These are phyloP conservation scores for Alternaria sp. DNA, from an alignment of 2,329 filamentous ascomycete species.

Conservation along the genomic window DNA sequence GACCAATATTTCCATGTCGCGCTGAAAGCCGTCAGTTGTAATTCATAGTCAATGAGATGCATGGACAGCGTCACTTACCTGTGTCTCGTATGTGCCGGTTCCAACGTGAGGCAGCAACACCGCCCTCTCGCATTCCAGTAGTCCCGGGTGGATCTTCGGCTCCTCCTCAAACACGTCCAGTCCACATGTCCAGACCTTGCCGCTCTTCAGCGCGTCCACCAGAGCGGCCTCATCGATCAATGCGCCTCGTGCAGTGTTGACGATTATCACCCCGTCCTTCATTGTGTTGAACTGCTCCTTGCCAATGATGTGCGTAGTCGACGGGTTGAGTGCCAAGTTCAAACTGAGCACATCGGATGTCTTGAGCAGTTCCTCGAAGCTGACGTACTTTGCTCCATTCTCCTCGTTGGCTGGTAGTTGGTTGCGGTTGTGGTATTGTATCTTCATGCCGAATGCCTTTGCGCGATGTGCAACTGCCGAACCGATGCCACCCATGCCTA, in stretches of 20 bases:
- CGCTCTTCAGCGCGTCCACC: conserved; percentile 59
- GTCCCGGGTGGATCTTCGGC: conserved; percentile 59
- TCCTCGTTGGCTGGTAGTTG: conserved; percentile 49
- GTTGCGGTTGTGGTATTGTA: conserved; percentile 65
- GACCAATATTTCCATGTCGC: conserved; percentile 66
- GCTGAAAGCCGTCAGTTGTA: conserved; percentile 30
- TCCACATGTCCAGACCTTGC: conserved; percentile 61
- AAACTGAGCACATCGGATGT: conserved; percentile 62
- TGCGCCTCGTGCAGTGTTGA: conserved; percentile 65
- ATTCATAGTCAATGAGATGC: neutral
- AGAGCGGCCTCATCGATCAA: conserved; percentile 64
- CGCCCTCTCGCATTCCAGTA: conserved; percentile 57
- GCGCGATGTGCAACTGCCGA: conserved; percentile 57
- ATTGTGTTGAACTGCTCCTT: conserved; percentile 58
- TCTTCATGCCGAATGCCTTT: conserved; percentile 61
- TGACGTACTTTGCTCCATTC: conserved; percentile 59
- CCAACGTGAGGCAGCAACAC: conserved; percentile 67
- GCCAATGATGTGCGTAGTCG: conserved; percentile 61
- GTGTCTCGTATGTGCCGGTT: conserved; percentile 65
- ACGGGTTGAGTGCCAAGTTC: conserved; percentile 59
- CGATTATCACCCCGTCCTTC: conserved; percentile 63
- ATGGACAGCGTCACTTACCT: conserved; percentile 44
- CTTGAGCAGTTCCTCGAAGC: conserved; percentile 61
- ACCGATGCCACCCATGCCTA: conserved; percentile 68
- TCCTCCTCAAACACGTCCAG: conserved; percentile 66